Evolutionary conservation across 352 stramenopile genomes (phyloP).

Genomic region (Blastocystis sp.): DNA sequence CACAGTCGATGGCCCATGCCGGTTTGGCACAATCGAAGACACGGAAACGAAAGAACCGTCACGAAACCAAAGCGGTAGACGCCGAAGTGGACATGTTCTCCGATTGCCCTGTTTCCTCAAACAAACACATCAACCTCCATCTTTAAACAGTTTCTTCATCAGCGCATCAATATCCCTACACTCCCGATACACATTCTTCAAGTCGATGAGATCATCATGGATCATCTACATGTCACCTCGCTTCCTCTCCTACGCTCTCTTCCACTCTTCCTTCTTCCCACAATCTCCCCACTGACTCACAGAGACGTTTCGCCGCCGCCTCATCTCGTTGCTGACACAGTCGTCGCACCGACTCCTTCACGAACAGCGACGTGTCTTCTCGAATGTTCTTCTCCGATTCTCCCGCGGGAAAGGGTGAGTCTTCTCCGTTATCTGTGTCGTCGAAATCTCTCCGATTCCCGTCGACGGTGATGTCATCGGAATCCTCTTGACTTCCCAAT

Average conservation of each 20-base stretch:
- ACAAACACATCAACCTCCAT: neutral
- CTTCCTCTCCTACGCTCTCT: neutral
- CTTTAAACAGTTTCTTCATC: neutral
- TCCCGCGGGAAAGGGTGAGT: no score
- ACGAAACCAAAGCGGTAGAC: constrained; percentile 10
- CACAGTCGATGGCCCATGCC: neutral
- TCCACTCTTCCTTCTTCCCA: neutral
- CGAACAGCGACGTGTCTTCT: neutral
- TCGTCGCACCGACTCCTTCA: neutral
- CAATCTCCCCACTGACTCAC: neutral
- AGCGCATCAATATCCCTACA: neutral
- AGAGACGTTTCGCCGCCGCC: neutral
- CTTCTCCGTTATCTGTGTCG: no score
- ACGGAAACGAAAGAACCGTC: constrained; percentile 7
- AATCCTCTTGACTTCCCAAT: neutral
- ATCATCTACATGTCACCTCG: constrained; percentile 1
- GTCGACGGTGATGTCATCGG: no score
- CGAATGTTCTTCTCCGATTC: no score
- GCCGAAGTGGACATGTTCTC: constrained; percentile 32
- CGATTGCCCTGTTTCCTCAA: constrained; percentile 26
- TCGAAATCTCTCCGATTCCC: no score
- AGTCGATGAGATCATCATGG: constrained; percentile 13
- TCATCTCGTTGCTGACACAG: neutral
- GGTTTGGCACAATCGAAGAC: neutral
- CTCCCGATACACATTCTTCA: neutral